phyloP scores from a whole-genome alignment of 2,329 filamentous ascomycete species.

The Cercospora nicotianae region DNA sequence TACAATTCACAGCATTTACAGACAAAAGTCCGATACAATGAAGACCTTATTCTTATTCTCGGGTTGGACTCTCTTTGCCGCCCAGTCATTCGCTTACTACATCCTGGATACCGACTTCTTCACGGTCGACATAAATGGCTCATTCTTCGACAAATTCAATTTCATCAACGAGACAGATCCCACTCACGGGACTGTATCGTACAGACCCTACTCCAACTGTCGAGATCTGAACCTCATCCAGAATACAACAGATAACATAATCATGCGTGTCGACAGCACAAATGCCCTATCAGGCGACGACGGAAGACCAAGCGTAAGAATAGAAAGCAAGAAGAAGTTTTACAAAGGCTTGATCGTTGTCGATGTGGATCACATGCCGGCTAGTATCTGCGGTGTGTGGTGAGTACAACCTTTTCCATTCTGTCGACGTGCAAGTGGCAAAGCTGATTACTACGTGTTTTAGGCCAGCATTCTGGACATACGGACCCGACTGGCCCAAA shows the following conservation, averaged over 20 bases:
- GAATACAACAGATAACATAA: constrained; percentile 26
- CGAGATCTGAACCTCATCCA: constrained; percentile 28
- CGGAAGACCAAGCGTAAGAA: constrained; percentile 69
- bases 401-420: constrained; percentile 43
- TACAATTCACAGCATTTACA: not conserved
- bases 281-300: constrained; percentile 43
- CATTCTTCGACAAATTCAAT: constrained; percentile 54
- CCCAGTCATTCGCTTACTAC: constrained; percentile 35
- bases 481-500: constrained; percentile 57
- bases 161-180: constrained; percentile 62
- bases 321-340: constrained; percentile 66
- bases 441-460: not conserved
- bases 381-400: constrained; percentile 69
- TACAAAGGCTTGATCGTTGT: constrained; percentile 68
- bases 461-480: constrained; percentile 61
- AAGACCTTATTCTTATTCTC: constrained; percentile 23
- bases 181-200: constrained; percentile 73
- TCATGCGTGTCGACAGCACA: constrained; percentile 40
- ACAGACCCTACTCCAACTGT: constrained; percentile 61
- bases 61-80: constrained; percentile 26
- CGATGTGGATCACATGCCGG: constrained; percentile 73
- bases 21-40: not conserved
- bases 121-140: constrained; percentile 24
- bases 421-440: not conserved
- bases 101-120: constrained; percentile 52